A percentile compares a stretch with the other conserved stretches of the same genome.
Conservation (phyloP, 2,329 filamentous ascomycete genomes). For the Trichophyton mentagrophytes region DNA sequence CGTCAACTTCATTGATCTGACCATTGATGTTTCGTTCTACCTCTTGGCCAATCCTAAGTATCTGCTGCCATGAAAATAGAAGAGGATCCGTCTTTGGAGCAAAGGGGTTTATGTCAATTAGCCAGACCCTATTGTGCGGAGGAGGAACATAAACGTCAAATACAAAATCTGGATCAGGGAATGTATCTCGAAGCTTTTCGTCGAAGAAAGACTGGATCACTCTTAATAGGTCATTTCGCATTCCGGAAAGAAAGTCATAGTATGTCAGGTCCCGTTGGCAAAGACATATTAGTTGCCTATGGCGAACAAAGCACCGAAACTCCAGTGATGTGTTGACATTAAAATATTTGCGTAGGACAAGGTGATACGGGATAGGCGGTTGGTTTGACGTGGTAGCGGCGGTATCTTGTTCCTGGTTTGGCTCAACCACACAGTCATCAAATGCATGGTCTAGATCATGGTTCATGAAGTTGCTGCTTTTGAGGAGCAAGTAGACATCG, state of each 20-base stretch:
- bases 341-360: constrained; percentile 80
- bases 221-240: constrained; percentile 54
- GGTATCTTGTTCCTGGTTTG: constrained; percentile 15
- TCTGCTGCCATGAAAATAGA: constrained; percentile 79
- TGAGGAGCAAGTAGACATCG: constrained; percentile 86
- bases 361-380: constrained; percentile 52
- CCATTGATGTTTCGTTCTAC: constrained; percentile 35
- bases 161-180: constrained; percentile 70
- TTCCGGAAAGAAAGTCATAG: constrained; percentile 64
- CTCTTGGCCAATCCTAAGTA: constrained; percentile 38
- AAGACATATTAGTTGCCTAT: constrained; percentile 65
- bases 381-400: neutral
- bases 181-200: constrained; percentile 57
- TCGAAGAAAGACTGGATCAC: constrained; percentile 67
- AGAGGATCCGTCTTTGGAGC: constrained; percentile 77
- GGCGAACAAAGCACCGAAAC: constrained; percentile 88
- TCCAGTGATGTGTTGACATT: constrained; percentile 81
- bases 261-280: constrained; percentile 83
- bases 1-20: constrained; percentile 11
- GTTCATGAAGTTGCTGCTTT: constrained; percentile 86
- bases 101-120: constrained; percentile 95
- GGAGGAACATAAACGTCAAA: constrained; percentile 88
- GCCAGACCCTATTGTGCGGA: constrained; percentile 60
- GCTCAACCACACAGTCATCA: constrained; percentile 50
- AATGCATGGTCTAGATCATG: constrained; percentile 92